These are phyloP conservation scores for Alternaria tenuissima DNA, from an alignment of 2,329 filamentous ascomycete genomes.

Conservation along the genomic window DNA sequence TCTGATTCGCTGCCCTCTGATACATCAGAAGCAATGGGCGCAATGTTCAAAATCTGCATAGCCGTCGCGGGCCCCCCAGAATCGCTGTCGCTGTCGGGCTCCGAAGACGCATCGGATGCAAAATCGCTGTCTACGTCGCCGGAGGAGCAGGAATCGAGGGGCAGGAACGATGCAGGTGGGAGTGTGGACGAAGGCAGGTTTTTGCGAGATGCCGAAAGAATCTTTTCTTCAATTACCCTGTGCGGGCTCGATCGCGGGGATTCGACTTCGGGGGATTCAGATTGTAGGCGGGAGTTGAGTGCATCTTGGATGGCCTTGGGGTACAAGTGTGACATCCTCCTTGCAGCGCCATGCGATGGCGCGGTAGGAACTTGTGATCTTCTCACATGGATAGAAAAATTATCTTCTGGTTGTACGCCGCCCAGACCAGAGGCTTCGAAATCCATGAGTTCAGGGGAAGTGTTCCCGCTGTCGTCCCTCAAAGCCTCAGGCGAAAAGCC, in stretches of 20 bases:
- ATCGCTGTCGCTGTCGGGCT: conserved; percentile 15
- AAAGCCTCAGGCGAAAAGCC: conserved; percentile 49
- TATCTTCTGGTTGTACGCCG: conserved; percentile 66
- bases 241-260: conserved; percentile 15
- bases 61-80: conserved; percentile 30
- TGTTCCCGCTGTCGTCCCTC: conserved; percentile 30
- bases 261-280: conserved; percentile 16
- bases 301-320: conserved; percentile 46
- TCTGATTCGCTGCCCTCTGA: conserved; percentile 18
- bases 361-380: conserved; percentile 33
- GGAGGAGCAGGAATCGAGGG: conserved; percentile 48
- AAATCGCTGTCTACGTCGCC: conserved; percentile 47
- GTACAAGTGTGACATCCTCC: conserved; percentile 28
- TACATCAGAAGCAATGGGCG: conserved; percentile 15
- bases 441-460: conserved; percentile 43
- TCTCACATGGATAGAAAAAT: conserved; percentile 62
- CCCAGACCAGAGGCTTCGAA: conserved; percentile 65
- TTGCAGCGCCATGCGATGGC: background rate
- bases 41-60: conserved; percentile 42
- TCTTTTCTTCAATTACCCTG: conserved; percentile 67
- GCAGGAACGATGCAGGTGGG: conserved; percentile 56
- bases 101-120: conserved; percentile 49
- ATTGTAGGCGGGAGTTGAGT: conserved; percentile 23
- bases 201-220: conserved; percentile 72
- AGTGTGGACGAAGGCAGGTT: conserved; percentile 60